Evolutionary conservation across 495 filamentous ascomycete genomes (phyloP).

Genomic region (Tuber brumale): DNA sequence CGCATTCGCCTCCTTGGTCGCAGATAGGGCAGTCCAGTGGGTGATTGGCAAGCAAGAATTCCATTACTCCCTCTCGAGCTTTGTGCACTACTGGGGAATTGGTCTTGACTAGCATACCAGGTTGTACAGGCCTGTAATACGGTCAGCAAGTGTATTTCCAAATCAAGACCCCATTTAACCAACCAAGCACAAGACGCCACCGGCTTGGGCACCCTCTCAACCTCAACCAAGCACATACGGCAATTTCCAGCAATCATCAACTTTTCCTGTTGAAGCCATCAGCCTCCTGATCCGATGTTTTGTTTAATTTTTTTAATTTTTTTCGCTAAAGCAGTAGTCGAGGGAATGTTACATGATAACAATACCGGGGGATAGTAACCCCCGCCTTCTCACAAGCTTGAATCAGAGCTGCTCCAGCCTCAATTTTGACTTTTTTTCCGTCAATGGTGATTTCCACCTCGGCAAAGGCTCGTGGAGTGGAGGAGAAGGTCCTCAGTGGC

Average conservation of each 20-base stretch:
- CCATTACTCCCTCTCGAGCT: slow-evolving; percentile 96
- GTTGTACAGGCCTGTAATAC: slow-evolving; percentile 68
- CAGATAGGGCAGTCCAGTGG: slow-evolving; percentile 97
- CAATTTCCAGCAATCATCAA: slow-evolving; percentile 98
- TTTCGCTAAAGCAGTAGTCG: slow-evolving; percentile 16
- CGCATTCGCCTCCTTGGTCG: slow-evolving; percentile 97
- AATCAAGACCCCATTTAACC: slow-evolving; percentile 4
- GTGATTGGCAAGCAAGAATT: slow-evolving; percentile 94
- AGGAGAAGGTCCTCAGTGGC: slow-evolving; percentile 28
- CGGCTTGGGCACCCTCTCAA: slow-evolving; percentile 89
- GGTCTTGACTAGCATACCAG: slow-evolving; percentile 98
- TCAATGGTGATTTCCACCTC: slow-evolving; percentile 42
- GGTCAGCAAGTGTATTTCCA: slow-evolving; percentile 4
- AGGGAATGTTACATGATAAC: slow-evolving; percentile 72
- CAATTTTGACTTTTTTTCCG: slow-evolving; percentile 41
- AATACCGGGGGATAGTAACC: slow-evolving; percentile 83
- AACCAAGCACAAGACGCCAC: slow-evolving; percentile 91
- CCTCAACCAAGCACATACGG: slow-evolving; percentile 98
- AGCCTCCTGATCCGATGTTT: slow-evolving; percentile 28
- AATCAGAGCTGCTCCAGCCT: slow-evolving; percentile 78
- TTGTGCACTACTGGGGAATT: slow-evolving; percentile 93
- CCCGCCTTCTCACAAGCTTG: slow-evolving; percentile 99
- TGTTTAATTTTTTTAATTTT: neutral
- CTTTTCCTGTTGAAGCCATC: slow-evolving; percentile 52
- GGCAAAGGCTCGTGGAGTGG: slow-evolving; percentile 25